Percentiles rank a stretch among this genome's conserved stretches.
These are phyloP conservation scores for Phytopythium litorale DNA, from an alignment of 352 stramenopile species.

Conservation along the genomic window DNA sequence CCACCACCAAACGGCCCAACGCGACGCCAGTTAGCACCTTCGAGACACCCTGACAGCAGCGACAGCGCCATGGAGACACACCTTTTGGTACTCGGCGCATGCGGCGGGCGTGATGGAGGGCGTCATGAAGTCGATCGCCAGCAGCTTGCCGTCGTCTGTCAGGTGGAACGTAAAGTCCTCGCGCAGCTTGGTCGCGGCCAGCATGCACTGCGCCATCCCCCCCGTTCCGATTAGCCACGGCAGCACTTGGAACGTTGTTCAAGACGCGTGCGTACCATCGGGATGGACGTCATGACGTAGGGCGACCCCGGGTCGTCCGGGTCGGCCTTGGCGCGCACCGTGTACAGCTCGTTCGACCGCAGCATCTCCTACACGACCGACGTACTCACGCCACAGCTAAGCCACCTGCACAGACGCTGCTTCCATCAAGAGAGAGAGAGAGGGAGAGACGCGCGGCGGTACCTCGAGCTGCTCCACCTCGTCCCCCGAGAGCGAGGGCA, in stretches of 20 bases:
- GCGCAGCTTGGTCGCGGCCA: conserved; percentile 64
- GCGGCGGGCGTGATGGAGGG: conserved; percentile 32
- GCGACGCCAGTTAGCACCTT: not conserved
- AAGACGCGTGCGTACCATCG: conserved; percentile 30
- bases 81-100: conserved; percentile 54
- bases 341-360: conserved; percentile 54
- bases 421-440: no score
- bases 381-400: no score
- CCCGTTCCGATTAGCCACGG: no score
- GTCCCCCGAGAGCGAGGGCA: conserved; percentile 36
- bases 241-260: not conserved
- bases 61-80: conserved; percentile 6
- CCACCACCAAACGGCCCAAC: not conserved
- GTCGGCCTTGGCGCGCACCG: conserved; percentile 60
- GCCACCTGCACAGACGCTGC: no score
- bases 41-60: not conserved
- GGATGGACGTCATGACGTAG: conserved; percentile 74
- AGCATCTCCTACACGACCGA: conserved; percentile 23
- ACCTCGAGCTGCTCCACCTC: conserved; percentile 46
- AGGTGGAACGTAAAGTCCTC: conserved; percentile 84
- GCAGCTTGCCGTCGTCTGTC: conserved; percentile 68
- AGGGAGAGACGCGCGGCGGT: not conserved
- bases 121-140: conserved; percentile 81
- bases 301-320: conserved; percentile 48
- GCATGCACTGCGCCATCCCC: conserved; percentile 42